A percentile compares a stretch with the other conserved stretches of the same genome.
phyloP scores from a whole-genome alignment of 106 monocot species.

The Agapanthus africanus region DNA sequence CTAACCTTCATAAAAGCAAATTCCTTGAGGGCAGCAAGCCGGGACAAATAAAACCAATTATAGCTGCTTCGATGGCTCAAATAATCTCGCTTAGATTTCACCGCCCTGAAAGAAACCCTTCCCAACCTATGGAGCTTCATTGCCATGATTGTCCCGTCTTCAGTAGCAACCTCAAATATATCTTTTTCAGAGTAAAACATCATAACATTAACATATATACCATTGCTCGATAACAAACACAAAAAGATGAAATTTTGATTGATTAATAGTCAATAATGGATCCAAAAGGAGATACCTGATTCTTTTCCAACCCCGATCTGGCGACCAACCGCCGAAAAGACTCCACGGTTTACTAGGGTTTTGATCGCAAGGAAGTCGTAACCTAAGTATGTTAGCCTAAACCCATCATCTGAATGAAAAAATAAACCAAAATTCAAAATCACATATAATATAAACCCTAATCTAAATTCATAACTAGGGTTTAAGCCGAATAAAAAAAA shows the following conservation, averaged over 20 bases:
- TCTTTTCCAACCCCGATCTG: conserved; percentile 99
- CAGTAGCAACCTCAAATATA: conserved; percentile 93
- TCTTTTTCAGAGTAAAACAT: conserved; percentile 28
- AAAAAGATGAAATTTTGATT: not conserved
- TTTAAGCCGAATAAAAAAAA: not conserved
- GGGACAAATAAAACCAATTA: conserved; percentile 94
- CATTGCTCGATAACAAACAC: too few relatives aligned
- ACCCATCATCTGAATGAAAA: conserved; percentile 73
- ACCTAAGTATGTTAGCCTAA: conserved; percentile 90
- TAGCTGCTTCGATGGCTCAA: conserved; percentile 65
- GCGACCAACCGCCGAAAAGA: conserved; percentile 73
- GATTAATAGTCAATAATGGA: not conserved
- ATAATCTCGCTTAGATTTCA: conserved; percentile 95
- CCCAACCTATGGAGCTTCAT: conserved; percentile 99
- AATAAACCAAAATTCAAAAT: not conserved
- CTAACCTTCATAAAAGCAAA: conserved; percentile 96
- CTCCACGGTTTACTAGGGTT: conserved; percentile 84
- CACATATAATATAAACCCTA: not conserved
- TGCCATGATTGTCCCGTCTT: conserved; percentile 81
- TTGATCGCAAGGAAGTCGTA: conserved; percentile 99
- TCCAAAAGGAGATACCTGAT: conserved; percentile 49
- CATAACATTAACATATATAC: too few relatives aligned
- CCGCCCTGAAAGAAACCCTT: conserved; percentile 87
- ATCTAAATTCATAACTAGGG: not conserved
- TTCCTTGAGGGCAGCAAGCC: conserved; percentile 94